Base-by-base conservation (phyloP, 345 rosid species). In the Bruguiera sexangula region DNA sequence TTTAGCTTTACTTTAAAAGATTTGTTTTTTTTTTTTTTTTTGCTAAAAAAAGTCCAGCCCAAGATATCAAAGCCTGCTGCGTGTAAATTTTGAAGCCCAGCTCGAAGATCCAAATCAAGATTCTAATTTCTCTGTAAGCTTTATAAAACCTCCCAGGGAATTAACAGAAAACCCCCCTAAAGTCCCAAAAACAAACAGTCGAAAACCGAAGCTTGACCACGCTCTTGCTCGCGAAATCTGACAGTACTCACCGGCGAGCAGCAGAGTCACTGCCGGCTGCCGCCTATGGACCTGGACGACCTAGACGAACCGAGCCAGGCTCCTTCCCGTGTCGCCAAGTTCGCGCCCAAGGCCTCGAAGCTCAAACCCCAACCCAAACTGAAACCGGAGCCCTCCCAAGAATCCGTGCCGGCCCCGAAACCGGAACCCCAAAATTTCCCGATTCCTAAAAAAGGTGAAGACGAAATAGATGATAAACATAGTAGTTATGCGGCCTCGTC, bases 261-360 rank as follows among this genome's bases (percentile, higher is more conserved):
- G 24, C 58, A 13, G 31, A n/a, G 6, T 8, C 3, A 26, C 30
- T 46, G 6, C 19, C 39, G 48, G 27, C 16, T 8, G 22, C 9
- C 3, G 46, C 51, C 5, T 13, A 89, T 90, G 98, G 95, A 89
- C 72, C 70, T 88, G 24, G 97, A 88, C 66, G 98, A 88, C 50
- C 64, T 76, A 16, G 77, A 78, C 39, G 77, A 54, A 9, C 76
- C 81, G 13, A 79, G 58, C 34, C 80, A 82, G 66, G 85, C 57
- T 31, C 77, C 85, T 50, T 16, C 81, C 2, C 90, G 86, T 58
- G 55, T 81, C 77, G 63, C 86, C 61, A 90, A 73, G 78, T 90
- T 87, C 71, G 84, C 85, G 57, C 92, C 97, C 20, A 75, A 78
- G 60, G 48, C 68, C 52, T 54, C 82, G 76, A 60, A 84, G 69